Evolutionary conservation across 2,329 filamentous ascomycete species (phyloP).

Genomic region (Endocalyx cinctus): DNA sequence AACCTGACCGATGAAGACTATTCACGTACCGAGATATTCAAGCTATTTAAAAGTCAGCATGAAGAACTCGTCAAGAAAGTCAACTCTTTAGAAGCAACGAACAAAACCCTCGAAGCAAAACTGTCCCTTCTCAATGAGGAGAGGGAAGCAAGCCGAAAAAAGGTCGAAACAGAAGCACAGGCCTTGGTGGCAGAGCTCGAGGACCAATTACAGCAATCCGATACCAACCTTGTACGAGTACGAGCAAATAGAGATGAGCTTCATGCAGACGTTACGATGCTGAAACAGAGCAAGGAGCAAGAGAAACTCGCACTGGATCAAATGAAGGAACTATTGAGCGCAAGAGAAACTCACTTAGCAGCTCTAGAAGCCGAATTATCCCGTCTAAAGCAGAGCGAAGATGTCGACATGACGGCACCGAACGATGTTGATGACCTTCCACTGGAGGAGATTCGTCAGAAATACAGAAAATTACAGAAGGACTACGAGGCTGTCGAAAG

Average conservation of each 20-base stretch:
- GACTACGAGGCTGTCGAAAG: conserved; percentile 81
- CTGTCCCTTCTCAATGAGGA: conserved; percentile 82
- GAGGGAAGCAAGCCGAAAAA: conserved; percentile 72
- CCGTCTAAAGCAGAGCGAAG: conserved; percentile 54
- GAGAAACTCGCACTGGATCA: conserved; percentile 66
- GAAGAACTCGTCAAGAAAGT: conserved; percentile 90
- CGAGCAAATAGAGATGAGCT: conserved; percentile 81
- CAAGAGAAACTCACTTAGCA: conserved; percentile 74
- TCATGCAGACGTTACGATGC: conserved; percentile 72
- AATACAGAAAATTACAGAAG: conserved; percentile 69
- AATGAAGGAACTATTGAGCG: conserved; percentile 72
- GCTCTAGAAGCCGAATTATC: conserved; percentile 80
- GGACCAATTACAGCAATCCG: conserved; percentile 71
- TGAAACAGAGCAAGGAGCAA: conserved; percentile 75
- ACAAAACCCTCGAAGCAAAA: conserved; percentile 79
- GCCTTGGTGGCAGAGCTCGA: conserved; percentile 72
- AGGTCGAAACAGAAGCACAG: conserved; percentile 77
- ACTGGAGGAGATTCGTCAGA: conserved; percentile 66
- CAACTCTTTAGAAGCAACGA: conserved; percentile 86
- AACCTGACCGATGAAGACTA: conserved; percentile 89
- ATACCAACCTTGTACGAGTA: conserved; percentile 82
- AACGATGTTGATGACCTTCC: conserved; percentile 55
- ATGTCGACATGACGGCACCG: conserved; percentile 39
- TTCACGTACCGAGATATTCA: conserved; percentile 87
- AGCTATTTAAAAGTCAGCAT: conserved; percentile 81